Evolutionary conservation across 1,139 yeast genomes (phyloP).

Genomic region (Hanseniaspora gamundiae): DNA sequence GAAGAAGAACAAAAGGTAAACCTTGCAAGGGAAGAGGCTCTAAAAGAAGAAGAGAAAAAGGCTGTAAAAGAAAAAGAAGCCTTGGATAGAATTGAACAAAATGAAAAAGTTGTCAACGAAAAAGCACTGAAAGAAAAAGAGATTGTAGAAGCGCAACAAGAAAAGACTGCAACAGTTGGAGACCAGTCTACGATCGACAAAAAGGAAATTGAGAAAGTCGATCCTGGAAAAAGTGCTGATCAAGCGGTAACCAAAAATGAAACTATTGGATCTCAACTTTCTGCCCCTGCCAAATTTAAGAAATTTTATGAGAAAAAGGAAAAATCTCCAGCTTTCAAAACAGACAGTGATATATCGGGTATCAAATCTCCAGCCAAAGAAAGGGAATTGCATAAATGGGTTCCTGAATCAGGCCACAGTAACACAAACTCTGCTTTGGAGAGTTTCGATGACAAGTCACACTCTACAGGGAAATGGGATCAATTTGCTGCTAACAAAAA

Average conservation of each 20-base stretch:
- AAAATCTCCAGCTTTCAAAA: slow-evolving; percentile 2
- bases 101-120: background rate
- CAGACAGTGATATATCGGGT: slow-evolving; percentile 32
- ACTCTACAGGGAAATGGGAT: slow-evolving; percentile 51
- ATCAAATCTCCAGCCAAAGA: slow-evolving; percentile 33
- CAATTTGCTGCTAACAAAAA: slow-evolving; percentile 85
- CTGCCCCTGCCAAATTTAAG: background rate
- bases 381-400: slow-evolving; percentile 78
- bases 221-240: background rate
- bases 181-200: background rate
- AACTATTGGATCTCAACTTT: background rate
- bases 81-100: background rate
- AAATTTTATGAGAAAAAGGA: background rate
- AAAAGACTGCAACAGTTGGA: background rate
- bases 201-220: background rate
- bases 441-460: slow-evolving; percentile 34
- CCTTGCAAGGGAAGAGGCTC: too few species aligned
- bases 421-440: slow-evolving; percentile 18
- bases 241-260: background rate
- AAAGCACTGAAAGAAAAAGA: background rate
- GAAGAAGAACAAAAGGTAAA: too few species aligned
- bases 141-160: background rate
- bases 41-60: too few species aligned
- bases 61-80: background rate
- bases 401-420: slow-evolving; percentile 44